Base-by-base conservation (phyloP, 495 filamentous ascomycete species). In the Pyronema domesticum region DNA sequence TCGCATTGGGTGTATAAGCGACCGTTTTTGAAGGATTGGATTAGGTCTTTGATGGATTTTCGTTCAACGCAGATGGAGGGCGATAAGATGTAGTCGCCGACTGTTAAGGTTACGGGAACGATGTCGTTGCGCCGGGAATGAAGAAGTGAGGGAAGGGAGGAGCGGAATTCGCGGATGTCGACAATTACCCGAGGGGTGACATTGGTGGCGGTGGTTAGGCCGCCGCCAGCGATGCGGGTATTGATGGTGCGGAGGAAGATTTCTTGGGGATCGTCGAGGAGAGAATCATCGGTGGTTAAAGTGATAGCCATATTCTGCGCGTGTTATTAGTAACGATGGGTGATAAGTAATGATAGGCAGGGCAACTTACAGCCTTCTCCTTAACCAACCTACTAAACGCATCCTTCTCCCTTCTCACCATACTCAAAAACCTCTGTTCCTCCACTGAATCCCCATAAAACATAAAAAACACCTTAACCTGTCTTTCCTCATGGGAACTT, bases 371-470 rank as follows among this genome's bases (percentile, higher is more conserved):
- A 15, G 86, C 83, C 59, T 89, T 88, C 66, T 98, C 91, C 53
- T 82, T 85, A 66, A 98, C 95, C 42, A 98, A 73, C 57, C 81
- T 83, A 4, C 87, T 89, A 62, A 96, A 98, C 15, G 88, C 79
- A 64, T 98, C 91, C 60, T 98, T 98, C 64, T 98, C 91, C 46
- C 84, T 79, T 23, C 91, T 74, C 17, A 96, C 86, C 5, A 80
- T 80, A 43, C 85, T 86, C 4, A 98, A 74, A 61, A 95, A 96
- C 7, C 91, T 82, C 59, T 95, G 93, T 65, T 98, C 91, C 70
- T 98, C 91, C 4, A 98, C 91, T 0, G 87, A 94, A 7, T 83
- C 82, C 40, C 85, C 82, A 56, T 98, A 98, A 65, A 89, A 96
- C 71, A 96, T 79, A 63, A 96, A 95, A 68, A 95, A 98, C 0